These are phyloP conservation scores for Syncephalastrum sp. DNA, from an alignment of 371 early-diverging fungal genomes.

Conservation along the genomic window DNA sequence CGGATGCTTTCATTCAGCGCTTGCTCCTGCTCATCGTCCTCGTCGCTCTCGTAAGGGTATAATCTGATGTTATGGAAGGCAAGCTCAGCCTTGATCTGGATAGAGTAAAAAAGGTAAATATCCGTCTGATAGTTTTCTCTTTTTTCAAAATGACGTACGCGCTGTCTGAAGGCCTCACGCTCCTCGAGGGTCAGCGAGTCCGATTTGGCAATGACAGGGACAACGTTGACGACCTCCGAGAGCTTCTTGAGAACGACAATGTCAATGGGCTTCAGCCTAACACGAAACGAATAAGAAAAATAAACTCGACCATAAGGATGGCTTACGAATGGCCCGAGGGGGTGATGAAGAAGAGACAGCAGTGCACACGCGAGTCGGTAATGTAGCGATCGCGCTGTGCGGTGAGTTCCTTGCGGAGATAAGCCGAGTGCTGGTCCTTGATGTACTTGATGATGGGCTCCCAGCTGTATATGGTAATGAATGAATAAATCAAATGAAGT, in stretches of 20 bases:
- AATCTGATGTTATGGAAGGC: constrained; percentile 84
- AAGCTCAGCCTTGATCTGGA: constrained; percentile 82
- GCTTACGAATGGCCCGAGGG: constrained; percentile 70
- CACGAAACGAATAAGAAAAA: background rate
- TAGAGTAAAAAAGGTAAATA: background rate
- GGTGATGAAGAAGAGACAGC: constrained; percentile 71
- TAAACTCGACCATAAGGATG: background rate
- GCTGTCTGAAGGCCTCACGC: constrained; percentile 64
- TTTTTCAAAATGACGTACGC: constrained; percentile 33
- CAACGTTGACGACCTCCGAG: constrained; percentile 68
- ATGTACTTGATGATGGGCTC: constrained; percentile 87
- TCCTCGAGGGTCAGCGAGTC: constrained; percentile 79
- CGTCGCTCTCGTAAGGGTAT: constrained; percentile 83
- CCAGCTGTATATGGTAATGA: constrained; percentile 53
- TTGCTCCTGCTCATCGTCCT: constrained; percentile 78
- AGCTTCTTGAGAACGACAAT: constrained; percentile 69
- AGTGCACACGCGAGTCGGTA: constrained; percentile 79
- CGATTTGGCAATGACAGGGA: constrained; percentile 84
- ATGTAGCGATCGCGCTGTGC: constrained; percentile 80
- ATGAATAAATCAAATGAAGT: background rate
- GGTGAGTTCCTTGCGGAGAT: constrained; percentile 83
- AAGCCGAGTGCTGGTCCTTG: constrained; percentile 86
- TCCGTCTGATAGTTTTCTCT: background rate
- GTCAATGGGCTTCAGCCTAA: constrained; percentile 74
- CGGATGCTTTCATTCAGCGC: constrained; percentile 71